Evolutionary conservation across 1,284 basidiomycete species (phyloP), one percentile per base, ranked within the genome.

Genomic region (Tremellales sp.): DNA sequence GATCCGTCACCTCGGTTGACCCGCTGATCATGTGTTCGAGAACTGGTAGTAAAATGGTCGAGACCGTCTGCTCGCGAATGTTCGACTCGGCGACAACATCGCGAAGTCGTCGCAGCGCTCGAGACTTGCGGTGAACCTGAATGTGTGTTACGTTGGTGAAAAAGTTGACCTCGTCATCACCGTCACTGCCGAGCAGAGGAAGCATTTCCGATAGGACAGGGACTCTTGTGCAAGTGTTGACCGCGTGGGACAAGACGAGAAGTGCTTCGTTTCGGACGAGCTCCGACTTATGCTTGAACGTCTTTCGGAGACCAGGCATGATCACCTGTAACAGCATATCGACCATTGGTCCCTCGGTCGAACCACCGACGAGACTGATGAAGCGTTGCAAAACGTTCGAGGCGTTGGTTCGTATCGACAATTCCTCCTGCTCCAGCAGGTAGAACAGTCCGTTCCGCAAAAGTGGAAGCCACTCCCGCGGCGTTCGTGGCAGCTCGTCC

Each of bases 141-240:
- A 98, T 84, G 70, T 99, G 96, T 57, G 88, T 83, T 45, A 98
- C 83, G 72, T 99, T 98, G 77, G 86, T 85, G 80, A 99, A 97
- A 76, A 98, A 94, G 68, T 86, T 93, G 24, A 90, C 92, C 70
- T 98, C 96, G 42, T 89, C 87, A 64, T 98, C 94, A 1, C 89
- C 92, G 15, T 80, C 84, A 36, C 33, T 17, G 3, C 87, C 89
- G n/a, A 97, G 79, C 10, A 98, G 76, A 10, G 84, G 79, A 6
- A 76, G 80, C 83, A 97, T 85, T 65, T 97, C 91, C 42, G 81
- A 81, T 36, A 97, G 75, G 2, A 80, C 72, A 0, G 74, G 68
- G 19, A 90, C 76, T n/a, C 77, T 70, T 2, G 79, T 74, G 56
- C 87, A 89, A 51, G 80, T 81, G 35, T 80, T 76, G 3, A 93